Evolutionary conservation across 257 asterid species (phyloP), one percentile per base, ranked within the genome.

Genomic region (Rhazya stricta): DNA sequence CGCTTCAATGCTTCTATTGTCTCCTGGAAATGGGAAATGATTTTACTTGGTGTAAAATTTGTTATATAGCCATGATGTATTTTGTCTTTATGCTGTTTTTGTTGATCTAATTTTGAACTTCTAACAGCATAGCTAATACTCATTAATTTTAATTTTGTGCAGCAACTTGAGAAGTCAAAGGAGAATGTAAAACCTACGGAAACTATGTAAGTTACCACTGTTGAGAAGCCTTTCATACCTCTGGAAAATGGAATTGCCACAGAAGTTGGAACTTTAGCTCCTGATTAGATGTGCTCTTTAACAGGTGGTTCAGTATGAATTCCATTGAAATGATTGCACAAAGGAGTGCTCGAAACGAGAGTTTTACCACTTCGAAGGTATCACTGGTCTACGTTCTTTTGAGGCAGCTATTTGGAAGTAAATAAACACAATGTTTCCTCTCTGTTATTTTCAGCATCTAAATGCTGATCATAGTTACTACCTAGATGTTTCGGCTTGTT

Each of bases 251-350:
- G 21, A 65, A 36, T 65, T 65, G 46, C 70, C 2, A 48, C 69
- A 34, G 45, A 76, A 69, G 58, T 66, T 48, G 75, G 80, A 45
- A 81, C 63, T 69, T 68, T 68, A 57, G 69, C 76, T 74, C 69
- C 68, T 79, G 46, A 57, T 73, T 67, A 36, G 16, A 77, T 69
- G 53, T 30, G 69, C 69, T 72, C 75, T 79, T 81, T 69, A 30
- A 43, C 82, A 94, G 98, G 90, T 94, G 98, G 98, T 86, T 91
- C 91, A 82, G 83, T 71, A 84, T 90, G 78, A 81, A 77, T 71
- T 84, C 87, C 58, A 50, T 94, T 60, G 89, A 81, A 75, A 78
- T 58, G 65, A 84, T 89, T 72, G 74, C 86, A 76, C 81, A 72
- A 78, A 83, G 83, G 78, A 88, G 82, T 77, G 67, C 78, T 51